Conservation (phyloP, 2,329 filamentous ascomycete species). For the Colletotrichum musae region DNA sequence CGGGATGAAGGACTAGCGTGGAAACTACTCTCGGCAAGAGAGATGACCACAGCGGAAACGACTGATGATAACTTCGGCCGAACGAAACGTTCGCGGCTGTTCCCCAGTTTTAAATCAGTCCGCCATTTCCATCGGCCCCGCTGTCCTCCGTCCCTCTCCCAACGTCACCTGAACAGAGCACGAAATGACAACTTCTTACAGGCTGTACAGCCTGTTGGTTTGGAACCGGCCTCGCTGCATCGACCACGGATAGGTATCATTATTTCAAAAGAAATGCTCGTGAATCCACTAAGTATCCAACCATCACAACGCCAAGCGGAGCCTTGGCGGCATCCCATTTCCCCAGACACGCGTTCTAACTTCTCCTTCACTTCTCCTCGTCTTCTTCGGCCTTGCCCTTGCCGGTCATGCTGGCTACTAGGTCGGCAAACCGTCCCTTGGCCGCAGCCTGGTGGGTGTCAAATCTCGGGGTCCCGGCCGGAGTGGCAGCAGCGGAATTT, state of each 20-base stretch:
- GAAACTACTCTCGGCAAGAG: constrained; percentile 27
- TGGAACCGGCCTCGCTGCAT: background rate
- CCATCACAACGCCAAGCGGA: constrained; percentile 22
- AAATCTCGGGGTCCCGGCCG: constrained; percentile 41
- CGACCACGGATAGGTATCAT: constrained; percentile 33
- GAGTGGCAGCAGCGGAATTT: constrained; percentile 24
- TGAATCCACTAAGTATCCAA: constrained; percentile 3
- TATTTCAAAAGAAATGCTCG: constrained; percentile 12
- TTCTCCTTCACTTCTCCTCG: constrained; percentile 11
- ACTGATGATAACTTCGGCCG: constrained; percentile 19
- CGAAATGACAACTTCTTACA: background rate
- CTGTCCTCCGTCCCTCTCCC: background rate
- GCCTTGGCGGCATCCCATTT: background rate
- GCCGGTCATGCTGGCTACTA: constrained; percentile 36
- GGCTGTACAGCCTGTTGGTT: background rate
- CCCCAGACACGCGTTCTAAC: background rate
- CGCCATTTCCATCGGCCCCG: background rate
- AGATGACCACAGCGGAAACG: constrained; percentile 14
- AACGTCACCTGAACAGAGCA: background rate
- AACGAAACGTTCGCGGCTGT: background rate
- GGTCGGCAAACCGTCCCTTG: constrained; percentile 37
- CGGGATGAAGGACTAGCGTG: constrained; percentile 24
- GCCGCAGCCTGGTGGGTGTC: constrained; percentile 24
- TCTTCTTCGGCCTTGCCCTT: constrained; percentile 8
- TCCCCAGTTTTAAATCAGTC: constrained; percentile 18